Evolutionary conservation across 2,329 filamentous ascomycete species (phyloP), one percentile per base, ranked within the genome.

Genomic region (Colletotrichum sp.): DNA sequence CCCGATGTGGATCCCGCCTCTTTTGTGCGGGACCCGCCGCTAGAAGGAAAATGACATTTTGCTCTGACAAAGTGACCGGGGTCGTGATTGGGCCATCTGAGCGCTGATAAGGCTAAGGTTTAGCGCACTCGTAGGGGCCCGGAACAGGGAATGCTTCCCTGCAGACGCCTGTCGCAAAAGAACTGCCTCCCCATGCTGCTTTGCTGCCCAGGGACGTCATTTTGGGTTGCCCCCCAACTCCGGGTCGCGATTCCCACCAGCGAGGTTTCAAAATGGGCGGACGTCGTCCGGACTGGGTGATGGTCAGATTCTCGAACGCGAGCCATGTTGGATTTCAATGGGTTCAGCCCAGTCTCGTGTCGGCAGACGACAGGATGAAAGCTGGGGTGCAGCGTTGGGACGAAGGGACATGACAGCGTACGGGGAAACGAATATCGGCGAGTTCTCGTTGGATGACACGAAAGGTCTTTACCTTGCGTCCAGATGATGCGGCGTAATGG

Each of bases 81-180:
- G 60, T 13, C 13, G 7, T 66, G 66, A 75, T 76, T 76, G 74
- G 74, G 11, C 39, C 27, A 44, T 76, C 30, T 36, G 15, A 13
- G 11, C 66, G 34, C 71, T 76, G 74, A 76, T 76, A 76, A 76
- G 74, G 74, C 74, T 76, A 76, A 75, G 61, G 60, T 57, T 71
- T 76, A 71, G 74, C 48, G 64, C 64, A 44, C 44, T 59, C 13
- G 25, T 59, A 44, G 25, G 30, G 57, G 44, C 70, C 64, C 44
- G 64, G 70, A 75, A 69, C 73, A 75, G 70, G 73, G 70, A 36
- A 34, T 63, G 32, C 25, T 30, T 16, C 13, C 28, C 52, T 44
- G 25, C 66, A 16, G 44, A 34, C 16, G 60, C 48, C 36, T 74
- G 61, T 63, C 69, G n/a, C 59, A 48, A 25, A 55, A 15, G 59